Conservation (phyloP, 2,329 filamentous ascomycete genomes). For the Ceratocystis papillata region DNA sequence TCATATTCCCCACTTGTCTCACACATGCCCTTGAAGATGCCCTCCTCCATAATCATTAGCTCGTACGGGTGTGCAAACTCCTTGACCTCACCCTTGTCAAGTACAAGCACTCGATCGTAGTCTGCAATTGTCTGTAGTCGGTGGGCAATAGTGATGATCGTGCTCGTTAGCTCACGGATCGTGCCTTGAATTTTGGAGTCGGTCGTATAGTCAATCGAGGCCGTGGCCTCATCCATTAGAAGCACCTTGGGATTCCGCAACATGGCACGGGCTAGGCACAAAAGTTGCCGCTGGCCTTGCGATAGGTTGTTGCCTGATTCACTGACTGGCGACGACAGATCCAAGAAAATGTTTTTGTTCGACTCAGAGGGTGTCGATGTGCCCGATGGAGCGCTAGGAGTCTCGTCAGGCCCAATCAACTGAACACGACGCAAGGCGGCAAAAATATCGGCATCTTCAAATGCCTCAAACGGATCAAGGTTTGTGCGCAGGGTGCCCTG, state of each 20-base stretch:
- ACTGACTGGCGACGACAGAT: slow-evolving; percentile 69
- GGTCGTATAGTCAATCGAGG: slow-evolving; percentile 92
- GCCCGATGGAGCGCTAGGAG: slow-evolving; percentile 23
- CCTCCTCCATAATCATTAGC: slow-evolving; percentile 59
- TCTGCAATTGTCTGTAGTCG: slow-evolving; percentile 93
- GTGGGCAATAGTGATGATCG: slow-evolving; percentile 94
- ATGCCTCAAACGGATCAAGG: slow-evolving; percentile 80
- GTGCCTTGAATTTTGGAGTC: slow-evolving; percentile 95
- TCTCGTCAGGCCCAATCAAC: slow-evolving; percentile 57
- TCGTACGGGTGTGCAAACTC: slow-evolving; percentile 88
- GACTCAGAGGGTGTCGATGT: slow-evolving; percentile 38
- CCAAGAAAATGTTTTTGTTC: slow-evolving; percentile 92
- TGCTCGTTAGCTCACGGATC: slow-evolving; percentile 83
- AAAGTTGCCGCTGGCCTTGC: slow-evolving; percentile 86
- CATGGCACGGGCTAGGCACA: slow-evolving; percentile 85
- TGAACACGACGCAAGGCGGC: slow-evolving; percentile 78
- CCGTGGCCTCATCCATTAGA: slow-evolving; percentile 99
- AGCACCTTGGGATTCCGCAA: slow-evolving; percentile 84
- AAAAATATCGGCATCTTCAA: slow-evolving; percentile 86
- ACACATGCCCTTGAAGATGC: slow-evolving; percentile 54
- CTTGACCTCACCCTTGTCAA: slow-evolving; percentile 77
- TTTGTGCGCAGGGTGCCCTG: slow-evolving; percentile 86
- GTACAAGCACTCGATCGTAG: slow-evolving; percentile 91
- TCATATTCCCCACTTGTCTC: slow-evolving; percentile 52
- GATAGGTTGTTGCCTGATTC: slow-evolving; percentile 93